Conservation (phyloP, 768 basidiomycete species). For the Leccinum olivaceopallidum region DNA sequence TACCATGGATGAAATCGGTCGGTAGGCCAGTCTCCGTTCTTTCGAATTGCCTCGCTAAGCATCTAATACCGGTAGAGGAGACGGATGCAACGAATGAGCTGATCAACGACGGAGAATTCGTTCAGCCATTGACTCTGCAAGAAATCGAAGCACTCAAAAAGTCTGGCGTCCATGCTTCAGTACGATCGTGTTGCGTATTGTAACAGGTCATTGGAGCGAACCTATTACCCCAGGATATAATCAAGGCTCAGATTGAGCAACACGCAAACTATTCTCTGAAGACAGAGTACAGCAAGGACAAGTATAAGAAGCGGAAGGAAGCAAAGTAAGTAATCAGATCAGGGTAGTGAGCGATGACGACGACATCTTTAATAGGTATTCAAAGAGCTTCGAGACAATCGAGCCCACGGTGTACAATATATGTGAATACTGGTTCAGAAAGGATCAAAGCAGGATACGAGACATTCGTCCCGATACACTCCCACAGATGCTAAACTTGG, state of each 20-base stretch:
- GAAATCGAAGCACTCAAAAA: constrained; percentile 86
- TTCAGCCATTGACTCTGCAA: constrained; percentile 78
- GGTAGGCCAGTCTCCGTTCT: constrained; percentile 10
- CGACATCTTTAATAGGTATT: constrained; percentile 56
- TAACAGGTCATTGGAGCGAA: constrained; percentile 9
- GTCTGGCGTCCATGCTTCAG: constrained; percentile 77
- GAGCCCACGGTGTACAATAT: constrained; percentile 88
- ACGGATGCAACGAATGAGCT: constrained; percentile 96
- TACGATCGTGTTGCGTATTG: constrained; percentile 35
- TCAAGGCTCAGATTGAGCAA: constrained; percentile 89
- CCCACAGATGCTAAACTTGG: constrained; percentile 83
- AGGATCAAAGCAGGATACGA: constrained; percentile 79
- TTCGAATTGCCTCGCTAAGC: constrained; percentile 5
- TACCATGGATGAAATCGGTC: constrained; percentile 80
- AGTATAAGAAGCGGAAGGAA: constrained; percentile 95
- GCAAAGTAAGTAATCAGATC: constrained; percentile 68
- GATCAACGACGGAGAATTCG: constrained; percentile 83
- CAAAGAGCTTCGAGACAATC: constrained; percentile 82
- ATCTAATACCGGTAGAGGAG: constrained; percentile 61
- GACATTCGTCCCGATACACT: constrained; percentile 86
- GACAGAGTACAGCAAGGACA: constrained; percentile 98
- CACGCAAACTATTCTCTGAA: constrained; percentile 92
- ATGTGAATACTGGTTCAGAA: constrained; percentile 84
- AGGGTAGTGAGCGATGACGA: not conserved
- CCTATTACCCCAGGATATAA: constrained; percentile 73